Evolutionary conservation across 805 yeast genomes (phyloP), one percentile per base, ranked within the genome.

Genomic region (Candida nanaspora): DNA sequence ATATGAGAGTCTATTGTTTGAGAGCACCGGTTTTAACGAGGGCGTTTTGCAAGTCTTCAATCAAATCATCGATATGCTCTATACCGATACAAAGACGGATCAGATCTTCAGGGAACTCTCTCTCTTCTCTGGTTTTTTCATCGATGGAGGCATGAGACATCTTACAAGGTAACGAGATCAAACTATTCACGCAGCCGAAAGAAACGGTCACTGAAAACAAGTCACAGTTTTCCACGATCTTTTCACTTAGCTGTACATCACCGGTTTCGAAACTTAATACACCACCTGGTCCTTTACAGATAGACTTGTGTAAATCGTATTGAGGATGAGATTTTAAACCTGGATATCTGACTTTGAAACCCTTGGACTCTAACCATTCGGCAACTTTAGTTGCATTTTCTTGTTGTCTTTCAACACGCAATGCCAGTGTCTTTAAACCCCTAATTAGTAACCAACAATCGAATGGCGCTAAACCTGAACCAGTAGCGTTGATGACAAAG

Each of bases 91-190:
- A 89, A 41, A 89, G 71, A 54, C 98, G 74, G 51, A 89, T 79
- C 55, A 89, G 70, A 58, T 91, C 97, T 62, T 89, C 97, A 2
- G 96, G 96, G 65, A 89, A 80, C 35, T 80, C 87, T 59, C 98
- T 78, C 60, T 84, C 94, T 37, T 80, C 80, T 61, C 97, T 78
- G 3, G 86, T 80, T 55, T 85, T 78, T 21, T 88, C 82, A 51
- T 88, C 96, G 46, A 89, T 89, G 3, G 96, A 82, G n/a, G 97
- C 97, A 57, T 89, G 98, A 6, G 96, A 86, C 97, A 89, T 89
- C 61, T 77, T 76, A 62, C 97, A 86, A 14, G 98, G 98, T 80
- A 89, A 76, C 31, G 96, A 86, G 43, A 89, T 86, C 56, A 89
- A 71, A 15, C 95, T 85, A 68, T 87, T 86, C 45, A 91, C 96